phyloP scores from a whole-genome alignment of 768 basidiomycete species.

The Psilocybe azurescens region DNA sequence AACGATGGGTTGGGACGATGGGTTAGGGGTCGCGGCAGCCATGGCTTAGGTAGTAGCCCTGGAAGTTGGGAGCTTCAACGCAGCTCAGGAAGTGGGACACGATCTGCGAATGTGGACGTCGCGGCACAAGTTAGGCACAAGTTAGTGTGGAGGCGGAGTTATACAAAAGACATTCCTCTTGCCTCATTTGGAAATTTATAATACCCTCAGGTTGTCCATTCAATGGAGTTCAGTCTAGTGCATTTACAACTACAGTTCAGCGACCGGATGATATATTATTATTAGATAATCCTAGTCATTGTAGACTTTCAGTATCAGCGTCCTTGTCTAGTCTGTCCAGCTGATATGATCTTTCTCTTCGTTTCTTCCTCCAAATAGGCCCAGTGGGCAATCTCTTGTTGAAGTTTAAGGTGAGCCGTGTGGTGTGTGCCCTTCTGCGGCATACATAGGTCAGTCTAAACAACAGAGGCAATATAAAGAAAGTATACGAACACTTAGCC shows the following conservation, averaged over 20 bases:
- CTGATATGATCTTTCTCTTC: constrained; percentile 58
- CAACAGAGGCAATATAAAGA: not conserved
- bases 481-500: constrained; percentile 65
- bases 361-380: constrained; percentile 85
- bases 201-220: not conserved
- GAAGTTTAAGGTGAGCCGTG: constrained; percentile 82
- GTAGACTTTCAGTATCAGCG: constrained; percentile 1
- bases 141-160: not conserved
- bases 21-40: constrained; percentile 21
- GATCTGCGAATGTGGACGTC: not conserved
- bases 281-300: not conserved
- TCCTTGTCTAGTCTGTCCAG: constrained; percentile 37
- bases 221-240: not conserved
- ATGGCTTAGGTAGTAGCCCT: constrained; percentile 7
- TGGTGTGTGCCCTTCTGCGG: constrained; percentile 67
- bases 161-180: not conserved
- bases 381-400: constrained; percentile 89
- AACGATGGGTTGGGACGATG: constrained; percentile 29
- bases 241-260: not conserved
- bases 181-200: not conserved
- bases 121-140: not conserved
- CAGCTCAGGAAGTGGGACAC: not conserved
- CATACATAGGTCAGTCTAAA: constrained; percentile 5
- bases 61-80: not conserved
- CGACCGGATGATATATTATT: not conserved